Evolutionary conservation across 148 eudicot species (phyloP).

Genomic region (Chenopodium suecicum): DNA sequence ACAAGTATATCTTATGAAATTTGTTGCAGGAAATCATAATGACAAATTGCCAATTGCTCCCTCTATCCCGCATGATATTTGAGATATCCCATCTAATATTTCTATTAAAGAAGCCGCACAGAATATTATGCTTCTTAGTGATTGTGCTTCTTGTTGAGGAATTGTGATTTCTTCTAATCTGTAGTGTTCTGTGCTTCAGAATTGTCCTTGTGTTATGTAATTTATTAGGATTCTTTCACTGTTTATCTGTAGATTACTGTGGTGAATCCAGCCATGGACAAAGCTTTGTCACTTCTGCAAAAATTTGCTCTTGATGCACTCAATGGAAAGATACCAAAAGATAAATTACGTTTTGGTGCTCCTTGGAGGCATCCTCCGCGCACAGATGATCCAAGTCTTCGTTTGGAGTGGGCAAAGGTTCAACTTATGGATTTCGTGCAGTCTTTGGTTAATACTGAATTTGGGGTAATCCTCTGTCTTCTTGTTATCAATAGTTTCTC

Average conservation of each 20-base stretch:
- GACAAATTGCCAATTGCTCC: not conserved
- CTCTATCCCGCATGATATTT: not conserved
- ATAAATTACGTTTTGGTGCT: constrained; percentile 89
- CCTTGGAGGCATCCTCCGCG: constrained; percentile 95
- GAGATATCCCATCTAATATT: not conserved
- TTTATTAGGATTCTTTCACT: constrained; percentile 6
- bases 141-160: not conserved
- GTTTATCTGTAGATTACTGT: constrained; percentile 62
- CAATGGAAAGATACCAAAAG: constrained; percentile 65
- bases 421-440: constrained; percentile 90
- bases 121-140: not conserved
- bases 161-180: not conserved
- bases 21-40: not conserved
- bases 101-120: not conserved
- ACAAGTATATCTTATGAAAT: not conserved
- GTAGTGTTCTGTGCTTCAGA: not conserved
- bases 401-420: constrained; percentile 74
- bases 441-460: constrained; percentile 66
- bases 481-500: constrained; percentile 1
- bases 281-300: constrained; percentile 70
- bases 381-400: constrained; percentile 42
- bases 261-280: constrained; percentile 95
- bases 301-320: constrained; percentile 75
- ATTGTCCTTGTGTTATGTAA: not conserved
- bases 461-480: constrained; percentile 62